Base-by-base conservation (phyloP, 2,329 filamentous ascomycete species). In the Sphaerostilbella broomeana region DNA sequence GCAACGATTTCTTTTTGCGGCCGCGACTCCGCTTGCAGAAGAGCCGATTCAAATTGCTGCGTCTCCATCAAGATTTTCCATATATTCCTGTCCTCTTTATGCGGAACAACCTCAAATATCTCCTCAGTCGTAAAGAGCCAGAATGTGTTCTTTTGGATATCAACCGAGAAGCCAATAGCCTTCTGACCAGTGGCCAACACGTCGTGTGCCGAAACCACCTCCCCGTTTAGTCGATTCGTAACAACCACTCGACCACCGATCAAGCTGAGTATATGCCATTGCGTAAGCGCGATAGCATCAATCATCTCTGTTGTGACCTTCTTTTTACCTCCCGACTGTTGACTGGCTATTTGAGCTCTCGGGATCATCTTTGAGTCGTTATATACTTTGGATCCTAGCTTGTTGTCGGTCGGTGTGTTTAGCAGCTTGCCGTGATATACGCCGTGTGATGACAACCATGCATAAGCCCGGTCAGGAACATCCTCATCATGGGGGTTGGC, bases 81-180 rank as follows among this genome's bases (percentile, higher is more conserved):
- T 12, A 97, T 79, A 58, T 97, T 86, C 50, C 92, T 72, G 50
- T 89, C 86, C 60, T 98, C 92, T 40, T 97, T 86, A 30, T 81
- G 83, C 10, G 90, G 83, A 10, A 92, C 85, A 43, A 98, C 83
- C 63, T 98, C 92, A 51, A 88, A 95, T 35, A 98, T 95, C 54
- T 94, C 88, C 41, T 86, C 76, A 0, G 78, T 75, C 1, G 90
- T 97, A 56, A 97, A 94, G 2, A 98, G 73, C 92, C 94, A 98
- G 57, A 90, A 95, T 0, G 92, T 98, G 55, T 90, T 94, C 68
- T 95, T 95, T 60, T 92, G 90, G 45, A 84, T 75, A 60, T 98
- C 92, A 7, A 90, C 81, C 35, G 88, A 82, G 13, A 98, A 74
- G 1, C 86, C 88, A n/a, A 98, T 68, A 4, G 82, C 79, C 52